Evolutionary conservation across 257 asterid genomes (phyloP).

Genomic region (Ehretia macrophylla): DNA sequence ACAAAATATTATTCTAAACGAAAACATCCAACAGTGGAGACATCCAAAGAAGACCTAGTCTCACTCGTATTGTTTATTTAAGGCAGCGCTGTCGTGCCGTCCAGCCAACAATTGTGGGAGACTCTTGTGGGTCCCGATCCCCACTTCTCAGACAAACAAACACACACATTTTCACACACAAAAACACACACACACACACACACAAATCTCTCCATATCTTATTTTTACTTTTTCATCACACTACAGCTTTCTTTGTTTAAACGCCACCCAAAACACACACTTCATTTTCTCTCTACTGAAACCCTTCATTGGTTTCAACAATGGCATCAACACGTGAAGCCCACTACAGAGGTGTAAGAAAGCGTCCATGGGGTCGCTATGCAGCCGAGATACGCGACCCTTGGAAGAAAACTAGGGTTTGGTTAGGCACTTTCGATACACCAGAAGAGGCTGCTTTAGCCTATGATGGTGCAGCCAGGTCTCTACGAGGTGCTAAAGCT

Average conservation of each 20-base stretch:
- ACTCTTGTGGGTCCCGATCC: conserved; percentile 48
- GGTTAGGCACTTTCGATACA: conserved; percentile 96
- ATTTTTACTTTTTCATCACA: not conserved
- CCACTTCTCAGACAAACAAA: conserved; percentile 24
- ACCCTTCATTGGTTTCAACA: not conserved
- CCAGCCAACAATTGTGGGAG: conserved; percentile 99
- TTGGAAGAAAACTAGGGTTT: conserved; percentile 92
- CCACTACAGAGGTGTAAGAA: conserved; percentile 90
- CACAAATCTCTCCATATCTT: conserved; percentile 1
- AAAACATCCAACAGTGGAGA: conserved; percentile 16
- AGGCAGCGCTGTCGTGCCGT: conserved; percentile 64
- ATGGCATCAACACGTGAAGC: conserved; percentile 87
- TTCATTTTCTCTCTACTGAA: not conserved
- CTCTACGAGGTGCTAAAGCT: conserved; percentile 89
- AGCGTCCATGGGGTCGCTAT: conserved; percentile 99
- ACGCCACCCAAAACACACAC: too few species aligned
- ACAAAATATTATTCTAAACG: too few species aligned
- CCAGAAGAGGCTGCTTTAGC: conserved; percentile 97
- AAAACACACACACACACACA: too few species aligned
- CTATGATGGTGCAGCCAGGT: conserved; percentile 97
- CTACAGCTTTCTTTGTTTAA: not conserved
- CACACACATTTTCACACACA: too few species aligned
- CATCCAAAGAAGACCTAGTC: conserved; percentile 22
- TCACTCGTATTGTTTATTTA: conserved; percentile 25
- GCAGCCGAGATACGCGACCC: conserved; percentile 99